Evolutionary conservation across 1,284 basidiomycete species (phyloP).

Genomic region (Somion occarium): DNA sequence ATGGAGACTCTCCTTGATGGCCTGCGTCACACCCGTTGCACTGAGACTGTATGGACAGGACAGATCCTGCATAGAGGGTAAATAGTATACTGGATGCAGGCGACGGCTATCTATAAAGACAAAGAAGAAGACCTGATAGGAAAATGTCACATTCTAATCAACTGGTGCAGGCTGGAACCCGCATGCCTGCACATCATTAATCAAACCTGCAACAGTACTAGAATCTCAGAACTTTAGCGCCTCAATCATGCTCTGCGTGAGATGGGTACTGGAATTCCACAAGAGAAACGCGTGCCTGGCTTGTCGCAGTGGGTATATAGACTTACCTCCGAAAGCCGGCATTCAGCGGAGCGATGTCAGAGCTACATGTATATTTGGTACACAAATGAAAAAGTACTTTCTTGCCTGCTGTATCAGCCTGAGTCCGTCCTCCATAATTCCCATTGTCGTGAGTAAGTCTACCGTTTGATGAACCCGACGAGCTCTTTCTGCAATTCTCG

Average conservation of each 20-base stretch:
- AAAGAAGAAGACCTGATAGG: constrained; percentile 2
- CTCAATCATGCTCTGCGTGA: constrained; percentile 7
- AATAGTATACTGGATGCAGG: neutral
- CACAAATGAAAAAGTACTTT: neutral
- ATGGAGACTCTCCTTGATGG: neutral
- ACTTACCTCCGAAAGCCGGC: neutral
- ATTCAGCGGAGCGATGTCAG: neutral
- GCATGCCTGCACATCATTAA: constrained; percentile 22
- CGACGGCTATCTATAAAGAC: constrained; percentile 1
- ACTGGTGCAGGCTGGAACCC: constrained; percentile 11
- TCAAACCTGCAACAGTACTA: constrained; percentile 20
- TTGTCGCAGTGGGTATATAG: neutral
- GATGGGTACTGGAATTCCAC: constrained; percentile 2
- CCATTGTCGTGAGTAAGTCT: neutral
- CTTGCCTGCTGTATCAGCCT: neutral
- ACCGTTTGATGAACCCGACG: constrained; percentile 83
- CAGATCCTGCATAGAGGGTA: neutral
- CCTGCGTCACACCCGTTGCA: too few species aligned
- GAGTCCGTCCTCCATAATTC: neutral
- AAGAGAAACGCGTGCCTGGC: constrained; percentile 4
- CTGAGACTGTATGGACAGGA: too few species aligned
- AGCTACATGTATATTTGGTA: neutral
- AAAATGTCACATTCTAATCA: constrained; percentile 3
- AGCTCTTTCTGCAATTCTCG: constrained; percentile 91
- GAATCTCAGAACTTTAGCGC: constrained; percentile 16